Conservation (phyloP, 2,329 filamentous ascomycete species). For the Sporothrix protearum region DNA sequence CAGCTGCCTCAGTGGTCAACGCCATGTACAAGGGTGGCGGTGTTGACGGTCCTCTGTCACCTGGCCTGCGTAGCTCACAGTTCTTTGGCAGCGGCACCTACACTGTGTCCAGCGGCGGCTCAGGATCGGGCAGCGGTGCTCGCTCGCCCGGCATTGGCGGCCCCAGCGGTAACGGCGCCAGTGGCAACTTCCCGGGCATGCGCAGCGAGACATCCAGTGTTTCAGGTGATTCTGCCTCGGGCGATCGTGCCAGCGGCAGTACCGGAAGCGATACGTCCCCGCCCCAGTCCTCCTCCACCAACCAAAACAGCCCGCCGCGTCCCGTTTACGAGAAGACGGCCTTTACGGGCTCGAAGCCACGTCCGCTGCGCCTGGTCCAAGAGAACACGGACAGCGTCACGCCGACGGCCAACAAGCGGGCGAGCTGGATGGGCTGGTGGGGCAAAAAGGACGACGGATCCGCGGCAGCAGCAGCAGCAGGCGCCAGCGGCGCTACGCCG, state of each 20-base stretch:
- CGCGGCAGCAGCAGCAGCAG: neutral
- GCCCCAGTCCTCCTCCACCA: conserved; percentile 35
- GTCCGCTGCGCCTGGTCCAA: conserved; percentile 82
- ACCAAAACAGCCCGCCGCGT: conserved; percentile 51
- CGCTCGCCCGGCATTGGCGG: conserved; percentile 46
- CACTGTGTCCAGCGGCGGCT: conserved; percentile 30
- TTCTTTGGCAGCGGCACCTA: conserved; percentile 49
- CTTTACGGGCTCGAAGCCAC: conserved; percentile 67
- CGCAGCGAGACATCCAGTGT: conserved; percentile 62
- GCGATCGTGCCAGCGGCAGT: conserved; percentile 42
- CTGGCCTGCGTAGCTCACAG: conserved; percentile 57
- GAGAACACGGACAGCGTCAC: conserved; percentile 59
- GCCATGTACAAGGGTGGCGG: conserved; percentile 75
- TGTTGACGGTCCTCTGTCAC: conserved; percentile 61
- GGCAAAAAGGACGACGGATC: conserved; percentile 46
- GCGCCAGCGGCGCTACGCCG: neutral
- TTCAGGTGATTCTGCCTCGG: conserved; percentile 57
- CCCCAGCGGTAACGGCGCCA: conserved; percentile 33
- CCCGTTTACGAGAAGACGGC: conserved; percentile 52
- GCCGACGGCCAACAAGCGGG: conserved; percentile 52
- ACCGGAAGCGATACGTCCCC: conserved; percentile 43
- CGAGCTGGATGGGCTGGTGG: conserved; percentile 64
- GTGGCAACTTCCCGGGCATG: conserved; percentile 69
- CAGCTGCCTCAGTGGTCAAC: conserved; percentile 69
- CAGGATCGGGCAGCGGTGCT: conserved; percentile 43